Base-by-base conservation (phyloP, 805 yeast genomes). In the Clavispora carvajalis region DNA sequence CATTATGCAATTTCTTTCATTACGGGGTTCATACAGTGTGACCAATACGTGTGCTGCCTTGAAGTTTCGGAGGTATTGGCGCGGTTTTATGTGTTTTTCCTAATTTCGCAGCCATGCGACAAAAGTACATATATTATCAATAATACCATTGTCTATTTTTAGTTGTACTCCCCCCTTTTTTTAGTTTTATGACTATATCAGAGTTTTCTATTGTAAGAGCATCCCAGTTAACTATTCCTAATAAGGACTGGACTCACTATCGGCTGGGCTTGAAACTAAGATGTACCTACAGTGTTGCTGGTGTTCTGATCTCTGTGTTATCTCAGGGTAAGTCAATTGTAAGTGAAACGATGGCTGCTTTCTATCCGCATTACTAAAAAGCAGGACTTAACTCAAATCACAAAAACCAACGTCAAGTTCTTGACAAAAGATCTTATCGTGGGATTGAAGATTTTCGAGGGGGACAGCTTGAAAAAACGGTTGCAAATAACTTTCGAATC, bases 221-320 rank as follows among this genome's bases (percentile, higher is more conserved):
- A 9, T 47, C 52, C 2, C 53, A 47, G 41, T 47, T 51, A 36
- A 49, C 54, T 3, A 39, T 41, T 25, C 54, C 54, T 12, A 51
- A 51, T 18, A 41, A 40, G 17, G 54, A 51, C 30, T 51, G 54
- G 54, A 49, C 53, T 7, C 54, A 51, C 28, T 51, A 49, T 29
- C 49, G 54, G 26, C 52, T 51, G 54, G 54, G 54, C 8, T 40
- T 51, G 28, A 45, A 49, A 29, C 40, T 51, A 19, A 40, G 50
- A 11, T 49, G 53, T 16, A 36, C 44, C n/a, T 31, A 22, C 16
- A 36, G 23, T 34, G 36, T 43, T 6, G 35, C 43, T 2, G 48
- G 50, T 1, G 47, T 51, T 2, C 33, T 49, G 12, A 26, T 51
- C 13, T 43, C 44, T 1, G 40, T 51, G 2, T 13, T 51, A 3